Evolutionary conservation across 2,329 filamentous ascomycete genomes (phyloP), one percentile per base, ranked within the genome.

Genomic region (Talaromyces sp.): DNA sequence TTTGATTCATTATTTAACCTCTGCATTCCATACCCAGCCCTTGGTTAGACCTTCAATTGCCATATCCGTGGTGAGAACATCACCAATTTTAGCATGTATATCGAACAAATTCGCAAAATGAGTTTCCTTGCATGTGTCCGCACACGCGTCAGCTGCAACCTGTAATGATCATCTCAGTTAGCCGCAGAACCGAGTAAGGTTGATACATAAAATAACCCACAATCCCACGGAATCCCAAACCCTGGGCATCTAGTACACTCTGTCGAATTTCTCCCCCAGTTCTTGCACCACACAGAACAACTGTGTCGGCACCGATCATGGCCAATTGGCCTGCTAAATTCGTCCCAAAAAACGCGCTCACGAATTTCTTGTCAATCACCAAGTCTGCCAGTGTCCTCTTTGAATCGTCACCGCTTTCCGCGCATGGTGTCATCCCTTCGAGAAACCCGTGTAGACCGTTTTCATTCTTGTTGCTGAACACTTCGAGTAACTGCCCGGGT

Each of bases 71-170:
- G 56, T 43, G 36, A 58, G 36, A 43, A 58, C 56, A 15, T 58
- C 56, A 5, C 56, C 56, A 19, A 58, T 58, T 43, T 58, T 58
- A 27, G 56, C 56, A 1, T 58, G 36, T 27, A 58, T 58, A 19
- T 58, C 56, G 22, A 58, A 58, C 56, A 58, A 29, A 43, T 58
- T 58, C 19, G 56, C 56, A 43, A 58, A 58, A 58, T 58, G 56
- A n/a, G 56, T 58, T 29, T 58, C 56, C 56, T 43, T 58, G 56
- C 56, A 58, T 5, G 56, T 58, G 25, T 58, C 56, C 22, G 56
- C 56, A 3, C 56, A 58, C 13, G 56, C 56, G 15, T 58, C 56
- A n/a, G 56, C 56, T 31, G 56, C 56, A 5, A 58, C 36, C 56
- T 58, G 22, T 11, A 29, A n/a, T 29, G 2, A 49, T 25, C 3